Conservation (phyloP, 148 eudicot genomes). For the Rhododendron vialii region DNA sequence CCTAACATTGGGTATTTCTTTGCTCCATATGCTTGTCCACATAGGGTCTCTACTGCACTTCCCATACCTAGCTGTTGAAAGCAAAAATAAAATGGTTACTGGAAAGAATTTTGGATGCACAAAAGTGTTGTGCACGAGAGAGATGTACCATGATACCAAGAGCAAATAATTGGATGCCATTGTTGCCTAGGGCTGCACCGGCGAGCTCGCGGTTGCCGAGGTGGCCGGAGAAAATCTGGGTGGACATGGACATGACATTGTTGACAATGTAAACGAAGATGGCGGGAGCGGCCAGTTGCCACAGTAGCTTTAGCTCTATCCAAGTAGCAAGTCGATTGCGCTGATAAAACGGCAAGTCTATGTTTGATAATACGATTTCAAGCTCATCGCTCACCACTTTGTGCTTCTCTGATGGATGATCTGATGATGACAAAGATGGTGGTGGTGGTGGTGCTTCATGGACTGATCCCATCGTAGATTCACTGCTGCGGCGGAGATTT, state of each 20-base stretch:
- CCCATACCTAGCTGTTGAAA: conserved; percentile 33
- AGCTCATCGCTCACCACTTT: conserved; percentile 20
- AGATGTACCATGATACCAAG: conserved; percentile 47
- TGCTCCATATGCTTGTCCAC: conserved; percentile 41
- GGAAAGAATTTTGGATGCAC: not conserved
- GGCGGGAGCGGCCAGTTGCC: conserved; percentile 42
- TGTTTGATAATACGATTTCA: conserved; percentile 24
- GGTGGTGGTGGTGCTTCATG: not conserved
- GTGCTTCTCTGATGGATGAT: not conserved
- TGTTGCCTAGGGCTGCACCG: not conserved
- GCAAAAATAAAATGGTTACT: no score
- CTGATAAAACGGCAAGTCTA: not conserved
- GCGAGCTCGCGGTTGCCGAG: not conserved
- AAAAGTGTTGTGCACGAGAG: not conserved
- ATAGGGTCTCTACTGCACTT: conserved; percentile 35
- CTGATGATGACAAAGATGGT: not conserved
- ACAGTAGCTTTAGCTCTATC: conserved; percentile 46
- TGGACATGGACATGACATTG: conserved; percentile 17
- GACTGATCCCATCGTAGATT: not conserved
- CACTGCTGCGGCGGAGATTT: not conserved
- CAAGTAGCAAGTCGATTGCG: conserved; percentile 28
- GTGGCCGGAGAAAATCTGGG: not conserved
- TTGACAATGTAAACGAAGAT: conserved; percentile 40
- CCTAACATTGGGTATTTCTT: conserved; percentile 19
- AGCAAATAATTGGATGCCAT: conserved; percentile 42